These are phyloP conservation scores for Syncephalis fuscata DNA, from an alignment of 371 early-diverging fungal genomes.

Conservation along the genomic window DNA sequence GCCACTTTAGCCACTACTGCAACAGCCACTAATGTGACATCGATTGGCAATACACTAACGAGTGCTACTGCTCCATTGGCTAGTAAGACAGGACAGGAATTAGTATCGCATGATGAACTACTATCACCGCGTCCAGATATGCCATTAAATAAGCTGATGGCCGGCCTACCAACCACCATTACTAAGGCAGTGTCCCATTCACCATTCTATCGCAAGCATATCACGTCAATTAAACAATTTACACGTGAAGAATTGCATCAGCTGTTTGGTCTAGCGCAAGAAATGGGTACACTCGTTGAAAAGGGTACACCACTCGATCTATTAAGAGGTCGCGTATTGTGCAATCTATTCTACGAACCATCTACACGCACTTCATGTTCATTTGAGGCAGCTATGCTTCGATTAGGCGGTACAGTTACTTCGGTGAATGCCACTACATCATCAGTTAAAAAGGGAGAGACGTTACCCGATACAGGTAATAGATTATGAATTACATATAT, in stretches of 20 bases:
- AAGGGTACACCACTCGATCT: constrained; percentile 68
- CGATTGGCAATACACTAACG: too few species aligned
- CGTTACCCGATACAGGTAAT: constrained; percentile 61
- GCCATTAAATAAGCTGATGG: too few species aligned
- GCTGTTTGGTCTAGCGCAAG: constrained; percentile 91
- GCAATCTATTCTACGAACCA: constrained; percentile 92
- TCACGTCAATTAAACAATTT: constrained; percentile 79
- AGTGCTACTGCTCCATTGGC: too few species aligned
- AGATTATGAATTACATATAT: too few species aligned
- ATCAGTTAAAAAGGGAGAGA: constrained; percentile 91
- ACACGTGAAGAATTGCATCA: constrained; percentile 79
- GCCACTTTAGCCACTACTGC: constrained; percentile 4
- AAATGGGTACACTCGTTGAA: constrained; percentile 88
- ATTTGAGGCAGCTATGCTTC: constrained; percentile 87
- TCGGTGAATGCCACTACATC: constrained; percentile 64
- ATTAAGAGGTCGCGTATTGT: constrained; percentile 79
- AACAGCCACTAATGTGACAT: background rate
- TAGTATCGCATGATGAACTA: constrained; percentile 4
- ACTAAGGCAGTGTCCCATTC: constrained; percentile 49
- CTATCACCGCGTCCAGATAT: constrained; percentile 5
- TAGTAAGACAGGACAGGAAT: too few species aligned
- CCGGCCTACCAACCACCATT: constrained; percentile 21
- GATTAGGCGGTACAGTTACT: constrained; percentile 85
- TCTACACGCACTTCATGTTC: constrained; percentile 87
- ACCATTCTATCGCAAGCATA: constrained; percentile 85